Base-by-base conservation (phyloP, 106 monocot genomes). In the Narthecium ossifragum region DNA sequence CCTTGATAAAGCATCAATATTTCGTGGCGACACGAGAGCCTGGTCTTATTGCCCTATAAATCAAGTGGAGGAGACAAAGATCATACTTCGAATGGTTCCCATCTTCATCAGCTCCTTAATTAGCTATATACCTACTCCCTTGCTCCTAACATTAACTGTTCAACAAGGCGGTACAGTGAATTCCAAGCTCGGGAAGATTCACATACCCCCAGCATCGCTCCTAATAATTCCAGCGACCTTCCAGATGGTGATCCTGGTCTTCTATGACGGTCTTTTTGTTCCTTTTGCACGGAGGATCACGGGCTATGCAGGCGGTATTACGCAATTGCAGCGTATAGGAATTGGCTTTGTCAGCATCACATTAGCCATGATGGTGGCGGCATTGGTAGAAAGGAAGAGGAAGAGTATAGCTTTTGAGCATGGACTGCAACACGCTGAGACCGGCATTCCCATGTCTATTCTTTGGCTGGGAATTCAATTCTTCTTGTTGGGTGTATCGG, bases 31-130 rank as follows among this genome's bases (percentile, higher is more conserved):
- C 8, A 47, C 53, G 8, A 53, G 65, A 69, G 29, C 63, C 18
- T 78, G 86, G 86, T 87, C 82, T 0, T 39, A 61, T 17, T 87
- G 78, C 71, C 64, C 70, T 11, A 57, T 65, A 20, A 74, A 70
- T 4, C 74, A 87, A 71, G 82, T 87, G 12, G 86, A 87, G 54
- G 86, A 87, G 34, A 69, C 82, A 2, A 87, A 78, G 47, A 68
- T 75, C 22, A 25, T 87, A 26, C 37, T 87, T 34, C 63, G 72
- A 8, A 71, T 82, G 81, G 23, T 82, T 23, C 86, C 86, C 13
- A 62, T 82, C 31, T 71, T 87, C 38, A 29, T 87, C 13, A 58
- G 72, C 37, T 56, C 78, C 7, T 27, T 78, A 17, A 15, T 82
- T 12, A 64, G 68, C 31, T 70, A 75, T 51, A 57, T 75, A 27